Evolutionary conservation across 495 filamentous ascomycete species (phyloP).

Genomic region (Penicillium paxilli): DNA sequence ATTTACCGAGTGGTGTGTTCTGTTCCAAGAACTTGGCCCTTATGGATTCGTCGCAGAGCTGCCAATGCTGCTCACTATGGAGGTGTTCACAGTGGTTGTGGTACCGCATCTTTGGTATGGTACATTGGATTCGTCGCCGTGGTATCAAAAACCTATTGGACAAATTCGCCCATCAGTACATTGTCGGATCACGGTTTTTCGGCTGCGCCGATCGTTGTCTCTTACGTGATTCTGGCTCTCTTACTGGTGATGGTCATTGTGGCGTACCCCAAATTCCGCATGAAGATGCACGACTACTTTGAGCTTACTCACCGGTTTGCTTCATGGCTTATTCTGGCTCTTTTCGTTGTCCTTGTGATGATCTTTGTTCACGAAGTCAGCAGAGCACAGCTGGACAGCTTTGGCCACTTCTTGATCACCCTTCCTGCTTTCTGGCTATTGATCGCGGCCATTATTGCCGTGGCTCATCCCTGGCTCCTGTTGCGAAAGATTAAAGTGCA

Average conservation of each 20-base stretch:
- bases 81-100: slow-evolving; percentile 67
- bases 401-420: slow-evolving; percentile 39
- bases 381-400: slow-evolving; percentile 15
- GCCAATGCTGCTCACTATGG: slow-evolving; percentile 72
- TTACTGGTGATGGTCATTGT: slow-evolving; percentile 35
- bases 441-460: slow-evolving; percentile 55
- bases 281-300: slow-evolving; percentile 61
- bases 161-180: slow-evolving; percentile 14
- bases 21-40: slow-evolving; percentile 54
- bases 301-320: slow-evolving; percentile 67
- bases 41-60: slow-evolving; percentile 55
- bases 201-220: slow-evolving; percentile 15
- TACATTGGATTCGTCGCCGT: slow-evolving; percentile 52
- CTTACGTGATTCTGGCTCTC: slow-evolving; percentile 24
- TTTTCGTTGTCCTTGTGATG: slow-evolving; percentile 57
- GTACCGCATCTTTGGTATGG: slow-evolving; percentile 63
- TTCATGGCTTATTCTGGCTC: slow-evolving; percentile 59
- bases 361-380: slow-evolving; percentile 27
- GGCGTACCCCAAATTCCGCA: slow-evolving; percentile 51
- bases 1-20: slow-evolving; percentile 58
- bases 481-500: slow-evolving; percentile 57
- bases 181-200: slow-evolving; percentile 10
- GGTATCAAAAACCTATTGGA: slow-evolving; percentile 37
- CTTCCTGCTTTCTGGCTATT: slow-evolving; percentile 72
- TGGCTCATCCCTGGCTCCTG: slow-evolving; percentile 68